Conservation (phyloP, 306 rosid genomes). For the Canavalia ensiformis region DNA sequence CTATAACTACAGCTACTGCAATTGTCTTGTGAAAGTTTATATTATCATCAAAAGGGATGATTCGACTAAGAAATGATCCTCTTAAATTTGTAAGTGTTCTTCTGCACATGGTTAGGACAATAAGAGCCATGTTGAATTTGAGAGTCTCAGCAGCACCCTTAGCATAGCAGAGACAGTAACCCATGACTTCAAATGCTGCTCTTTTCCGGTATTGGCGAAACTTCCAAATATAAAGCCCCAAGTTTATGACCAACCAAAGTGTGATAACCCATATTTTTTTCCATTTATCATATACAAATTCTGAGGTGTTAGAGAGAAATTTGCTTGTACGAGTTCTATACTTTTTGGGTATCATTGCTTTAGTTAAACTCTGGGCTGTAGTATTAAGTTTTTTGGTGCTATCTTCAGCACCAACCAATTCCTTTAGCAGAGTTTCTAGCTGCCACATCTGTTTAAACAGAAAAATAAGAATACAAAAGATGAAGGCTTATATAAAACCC, state of each 20-base stretch:
- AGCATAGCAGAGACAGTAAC: constrained; percentile 81
- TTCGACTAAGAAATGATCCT: constrained; percentile 63
- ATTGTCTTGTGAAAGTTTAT: constrained; percentile 84
- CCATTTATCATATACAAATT: constrained; percentile 68
- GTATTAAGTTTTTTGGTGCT: constrained; percentile 33
- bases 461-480: constrained; percentile 20
- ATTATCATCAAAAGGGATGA: constrained; percentile 90
- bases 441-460: constrained; percentile 78
- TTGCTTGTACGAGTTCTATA: constrained; percentile 71
- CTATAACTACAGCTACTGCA: constrained; percentile 66
- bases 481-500: background rate
- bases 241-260: constrained; percentile 70
- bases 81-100: constrained; percentile 78
- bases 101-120: constrained; percentile 87
- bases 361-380: constrained; percentile 58
- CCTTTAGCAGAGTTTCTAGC: constrained; percentile 75
- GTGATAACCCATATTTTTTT: constrained; percentile 73
- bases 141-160: constrained; percentile 97
- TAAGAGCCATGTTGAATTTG: constrained; percentile 92
- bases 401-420: constrained; percentile 66
- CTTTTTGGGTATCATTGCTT: constrained; percentile 74
- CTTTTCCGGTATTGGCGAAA: constrained; percentile 61
- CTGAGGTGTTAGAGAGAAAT: constrained; percentile 42
- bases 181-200: constrained; percentile 74
- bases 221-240: constrained; percentile 72